Base-by-base conservation (phyloP, 2,329 filamentous ascomycete species). In the Pseudogymnoascus sp. region DNA sequence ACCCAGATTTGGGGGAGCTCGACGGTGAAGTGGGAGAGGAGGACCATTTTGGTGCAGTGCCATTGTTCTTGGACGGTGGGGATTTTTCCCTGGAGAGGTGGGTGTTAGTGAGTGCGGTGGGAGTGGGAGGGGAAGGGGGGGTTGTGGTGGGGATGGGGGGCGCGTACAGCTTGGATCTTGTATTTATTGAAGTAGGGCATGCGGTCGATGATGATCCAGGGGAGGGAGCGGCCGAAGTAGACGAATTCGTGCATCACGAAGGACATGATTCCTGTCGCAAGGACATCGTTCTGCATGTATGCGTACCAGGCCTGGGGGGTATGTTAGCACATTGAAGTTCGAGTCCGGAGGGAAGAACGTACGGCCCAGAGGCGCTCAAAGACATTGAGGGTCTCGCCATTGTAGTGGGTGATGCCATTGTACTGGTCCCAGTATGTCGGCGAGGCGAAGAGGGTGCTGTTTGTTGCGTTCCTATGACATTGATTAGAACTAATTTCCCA, bases 1-100 rank as follows among this genome's bases (percentile, higher is more conserved):
- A 97, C 84, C 93, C 93, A 97, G 76, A 97, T 97, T 78, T 97
- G 94, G 65, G 94, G 94, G 38, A 99, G 85, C 78, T 99, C 94
- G 75, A 97, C 94, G 68, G 94, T 97, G 78, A 97, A 96, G 77
- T 99, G 94, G 75, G 88, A 92, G 71, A 97, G 80, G 67, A 99
- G 88, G 66, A 99, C 94, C 68, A 97, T 87, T 75, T 86, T 87
- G 64, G 94, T 92, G 79, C 94, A 99, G 72, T 92, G 85, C 86
- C 91, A 96, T 78, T 99, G 94, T 76, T 99, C 94, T 73, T 86
- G 88, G 61, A 88, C 81, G n/a, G 92, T 96, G 8, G 94, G 94
- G 49, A 96, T 86, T 82, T 97, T 97, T 16, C 33, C 36, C 52
- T 58, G 25, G 19, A 19, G 19, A 5, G 12, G 2, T 30, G 19